These are phyloP conservation scores for Alternaria panax DNA, from an alignment of 2,329 filamentous ascomycete species.

Conservation along the genomic window DNA sequence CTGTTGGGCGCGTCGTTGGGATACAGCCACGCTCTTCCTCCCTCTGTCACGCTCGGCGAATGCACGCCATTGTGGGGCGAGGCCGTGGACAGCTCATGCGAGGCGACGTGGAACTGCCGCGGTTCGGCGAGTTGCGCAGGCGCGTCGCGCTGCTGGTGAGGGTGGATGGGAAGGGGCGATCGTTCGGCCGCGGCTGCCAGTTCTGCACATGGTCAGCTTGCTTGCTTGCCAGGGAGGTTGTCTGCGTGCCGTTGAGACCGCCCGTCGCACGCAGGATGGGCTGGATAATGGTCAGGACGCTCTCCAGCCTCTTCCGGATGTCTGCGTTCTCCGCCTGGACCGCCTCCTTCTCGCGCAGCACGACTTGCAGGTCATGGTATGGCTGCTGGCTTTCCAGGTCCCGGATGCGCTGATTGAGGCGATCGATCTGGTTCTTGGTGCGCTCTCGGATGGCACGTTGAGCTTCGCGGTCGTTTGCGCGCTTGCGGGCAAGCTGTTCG, in stretches of 20 bases:
- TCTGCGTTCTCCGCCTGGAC: conserved; percentile 82
- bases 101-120: conserved; percentile 32
- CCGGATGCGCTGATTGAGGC: conserved; percentile 73
- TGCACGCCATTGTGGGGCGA: conserved; percentile 33
- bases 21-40: conserved; percentile 43
- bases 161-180: conserved; percentile 50
- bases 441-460: conserved; percentile 85
- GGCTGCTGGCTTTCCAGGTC: conserved; percentile 82
- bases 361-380: conserved; percentile 81
- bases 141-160: conserved; percentile 19
- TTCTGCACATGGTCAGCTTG: conserved; percentile 45
- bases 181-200: conserved; percentile 59
- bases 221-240: background rate
- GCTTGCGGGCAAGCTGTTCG: conserved; percentile 86
- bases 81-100: conserved; percentile 24
- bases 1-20: conserved; percentile 42
- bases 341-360: conserved; percentile 76
- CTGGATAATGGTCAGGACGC: conserved; percentile 70
- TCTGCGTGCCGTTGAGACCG: conserved; percentile 54
- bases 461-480: conserved; percentile 88
- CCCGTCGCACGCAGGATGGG: conserved; percentile 60
- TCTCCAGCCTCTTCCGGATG: conserved; percentile 72
- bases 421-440: conserved; percentile 80
- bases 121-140: conserved; percentile 24
- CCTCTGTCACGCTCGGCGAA: conserved; percentile 37